A percentile compares a stretch with the other conserved stretches of the same genome.
Evolutionary conservation across 768 basidiomycete genomes (phyloP).

Genomic region (Agaricus sinodeliciosus): DNA sequence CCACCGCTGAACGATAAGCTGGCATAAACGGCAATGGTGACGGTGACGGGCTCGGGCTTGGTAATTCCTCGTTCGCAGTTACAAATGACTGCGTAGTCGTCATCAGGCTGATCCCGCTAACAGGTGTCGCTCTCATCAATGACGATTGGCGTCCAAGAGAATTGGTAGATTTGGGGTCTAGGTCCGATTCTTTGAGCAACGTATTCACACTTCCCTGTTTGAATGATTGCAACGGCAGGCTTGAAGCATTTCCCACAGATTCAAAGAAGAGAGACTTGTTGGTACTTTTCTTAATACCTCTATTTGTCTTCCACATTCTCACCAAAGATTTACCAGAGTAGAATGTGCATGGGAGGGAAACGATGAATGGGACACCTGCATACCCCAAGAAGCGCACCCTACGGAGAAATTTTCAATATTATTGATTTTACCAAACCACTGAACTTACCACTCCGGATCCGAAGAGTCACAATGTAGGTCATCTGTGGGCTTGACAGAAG

Average conservation of each 20-base stretch:
- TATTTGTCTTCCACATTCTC: slow-evolving; percentile 27
- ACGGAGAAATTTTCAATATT: not conserved
- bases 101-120: not conserved
- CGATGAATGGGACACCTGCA: slow-evolving; percentile 46
- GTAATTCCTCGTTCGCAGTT: slow-evolving; percentile 6
- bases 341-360: slow-evolving; percentile 45
- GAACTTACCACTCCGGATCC: slow-evolving; percentile 49
- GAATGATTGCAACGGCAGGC: not conserved
- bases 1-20: not conserved
- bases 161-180: not conserved
- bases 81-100: slow-evolving; percentile 4
- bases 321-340: slow-evolving; percentile 39
- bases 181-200: not conserved
- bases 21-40: not conserved
- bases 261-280: slow-evolving; percentile 13
- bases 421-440: not conserved
- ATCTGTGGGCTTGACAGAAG: slow-evolving; percentile 40
- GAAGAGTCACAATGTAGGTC: slow-evolving; percentile 56
- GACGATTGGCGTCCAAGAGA: not conserved
- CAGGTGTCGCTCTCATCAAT: not conserved
- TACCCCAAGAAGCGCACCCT: slow-evolving; percentile 66
- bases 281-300: slow-evolving; percentile 28
- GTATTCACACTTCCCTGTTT: not conserved
- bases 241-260: slow-evolving; percentile 1
- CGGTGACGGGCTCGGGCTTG: not conserved